A percentile compares a stretch with the other conserved stretches of the same genome.
Conservation (phyloP, 2,329 filamentous ascomycete genomes). For the Aspergillus sojae region DNA sequence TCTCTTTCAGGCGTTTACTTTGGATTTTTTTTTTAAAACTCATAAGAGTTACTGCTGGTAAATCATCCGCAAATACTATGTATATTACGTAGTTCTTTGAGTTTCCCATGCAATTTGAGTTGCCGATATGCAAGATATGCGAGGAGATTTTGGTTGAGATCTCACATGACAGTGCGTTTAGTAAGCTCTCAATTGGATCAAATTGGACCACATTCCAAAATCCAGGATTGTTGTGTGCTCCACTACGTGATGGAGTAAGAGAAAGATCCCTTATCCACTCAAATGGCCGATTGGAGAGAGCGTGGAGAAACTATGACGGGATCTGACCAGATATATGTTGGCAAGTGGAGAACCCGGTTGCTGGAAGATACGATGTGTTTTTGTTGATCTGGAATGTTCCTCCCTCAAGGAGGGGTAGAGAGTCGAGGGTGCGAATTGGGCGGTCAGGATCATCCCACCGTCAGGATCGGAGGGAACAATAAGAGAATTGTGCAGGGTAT, state of each 20-base stretch:
- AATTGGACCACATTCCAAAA: background rate
- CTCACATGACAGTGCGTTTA: background rate
- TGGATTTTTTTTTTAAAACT: background rate
- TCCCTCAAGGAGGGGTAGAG: background rate
- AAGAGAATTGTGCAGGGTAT: background rate
- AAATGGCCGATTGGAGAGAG: background rate
- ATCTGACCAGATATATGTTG: slow-evolving; percentile 9
- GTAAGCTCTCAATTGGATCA: background rate
- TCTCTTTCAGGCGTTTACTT: background rate
- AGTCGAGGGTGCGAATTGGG: background rate
- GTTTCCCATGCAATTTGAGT: background rate
- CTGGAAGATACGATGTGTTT: background rate
- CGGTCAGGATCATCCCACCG: background rate
- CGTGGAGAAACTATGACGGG: slow-evolving; percentile 10
- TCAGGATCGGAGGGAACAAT: background rate
- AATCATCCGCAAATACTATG: background rate
- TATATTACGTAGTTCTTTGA: background rate
- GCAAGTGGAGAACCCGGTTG: slow-evolving; percentile 4
- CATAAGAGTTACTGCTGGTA: background rate
- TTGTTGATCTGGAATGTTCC: slow-evolving; percentile 1
- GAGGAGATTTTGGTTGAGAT: background rate
- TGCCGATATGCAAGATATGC: background rate
- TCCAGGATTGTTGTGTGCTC: slow-evolving; percentile 2
- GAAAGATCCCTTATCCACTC: slow-evolving; percentile 1
- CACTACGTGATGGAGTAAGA: background rate